Evolutionary conservation across 2,329 filamentous ascomycete species (phyloP), one percentile per base, ranked within the genome.

Genomic region (Pezicula radicicola): DNA sequence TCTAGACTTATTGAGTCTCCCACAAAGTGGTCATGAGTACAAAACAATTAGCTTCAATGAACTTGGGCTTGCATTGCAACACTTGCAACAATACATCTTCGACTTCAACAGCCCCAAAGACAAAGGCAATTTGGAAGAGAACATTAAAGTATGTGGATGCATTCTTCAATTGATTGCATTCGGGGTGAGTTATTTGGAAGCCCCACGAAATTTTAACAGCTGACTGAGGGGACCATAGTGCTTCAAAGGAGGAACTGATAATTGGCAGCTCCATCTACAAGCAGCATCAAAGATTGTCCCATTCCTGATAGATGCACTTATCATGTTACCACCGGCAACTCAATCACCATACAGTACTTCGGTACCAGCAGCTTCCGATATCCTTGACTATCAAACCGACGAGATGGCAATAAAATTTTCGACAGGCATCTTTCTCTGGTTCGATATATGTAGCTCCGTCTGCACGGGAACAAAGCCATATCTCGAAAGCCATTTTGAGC

Each of bases 141-240:
- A 30, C 12, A 45, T 45, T 19, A 45, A 45, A 45, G 42, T 45
- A 4, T 45, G 42, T 30, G 19, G 19, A 12, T 48, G 46, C 13
- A 48, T 48, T 27, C 33, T 48, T 27, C 46, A 48, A 48, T 16
- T 48, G 46, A 39, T 48, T 21, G 33, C 36, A 6, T 39, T 48
- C 13, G 33, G 13, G 16, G 46, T 48, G 15, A 48, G 46, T 39
- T 15, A 28, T 16, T 30, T 30, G 7, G 9, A 21, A 7, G 9
- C 13, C 13, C 21, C 8, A 5, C 3, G 21, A 21, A 35, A 46
- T n/a, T 15, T 3, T 15, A 18, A 15, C 19, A 10, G 30, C 16
- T 10, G 27, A 19, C 19, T 16, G 10, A 30, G 12, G 13, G 8
- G 7, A 8, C 15, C 15, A 13, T 25, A 48, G 46, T 39, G 33